Evolutionary conservation across 1,284 basidiomycete species (phyloP).

Genomic region (Mycosarcoma mackinlayi): DNA sequence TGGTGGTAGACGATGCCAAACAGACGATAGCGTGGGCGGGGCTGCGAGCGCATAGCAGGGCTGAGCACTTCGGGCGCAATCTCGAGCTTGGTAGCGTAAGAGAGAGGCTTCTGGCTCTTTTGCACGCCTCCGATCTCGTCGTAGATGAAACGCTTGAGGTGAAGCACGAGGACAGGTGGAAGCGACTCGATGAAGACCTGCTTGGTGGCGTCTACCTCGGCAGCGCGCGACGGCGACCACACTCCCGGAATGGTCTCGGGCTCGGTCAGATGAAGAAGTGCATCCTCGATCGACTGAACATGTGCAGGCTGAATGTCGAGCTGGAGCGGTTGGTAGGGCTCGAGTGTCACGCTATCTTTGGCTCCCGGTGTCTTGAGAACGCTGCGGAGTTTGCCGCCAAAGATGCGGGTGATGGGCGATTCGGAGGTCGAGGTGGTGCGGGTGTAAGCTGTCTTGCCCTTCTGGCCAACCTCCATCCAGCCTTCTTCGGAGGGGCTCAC

Average conservation of each 20-base stretch:
- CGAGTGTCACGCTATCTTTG: constrained; percentile 86
- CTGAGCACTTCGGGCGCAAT: constrained; percentile 71
- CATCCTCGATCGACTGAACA: constrained; percentile 84
- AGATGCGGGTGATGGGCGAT: constrained; percentile 89
- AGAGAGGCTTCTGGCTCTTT: constrained; percentile 85
- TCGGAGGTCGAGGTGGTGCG: constrained; percentile 82
- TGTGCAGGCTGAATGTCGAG: constrained; percentile 82
- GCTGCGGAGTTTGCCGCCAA: constrained; percentile 92
- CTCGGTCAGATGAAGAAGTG: constrained; percentile 80
- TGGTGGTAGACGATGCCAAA: constrained; percentile 96
- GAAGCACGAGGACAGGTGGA: constrained; percentile 86
- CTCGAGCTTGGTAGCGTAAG: constrained; percentile 81
- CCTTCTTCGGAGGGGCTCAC: constrained; percentile 65
- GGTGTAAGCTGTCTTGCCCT: constrained; percentile 85
- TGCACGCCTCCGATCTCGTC: constrained; percentile 84
- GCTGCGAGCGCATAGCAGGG: constrained; percentile 55
- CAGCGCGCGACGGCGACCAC: constrained; percentile 65
- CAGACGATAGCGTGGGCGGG: constrained; percentile 79
- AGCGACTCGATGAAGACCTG: constrained; percentile 86
- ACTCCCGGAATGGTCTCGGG: constrained; percentile 85
- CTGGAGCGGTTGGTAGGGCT: constrained; percentile 90
- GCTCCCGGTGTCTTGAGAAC: constrained; percentile 82
- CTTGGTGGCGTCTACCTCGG: constrained; percentile 82
- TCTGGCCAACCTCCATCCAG: constrained; percentile 94
- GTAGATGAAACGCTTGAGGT: constrained; percentile 92